Conservation (phyloP, 371 early-diverging fungal species). For the Saksenaea oblongispora region DNA sequence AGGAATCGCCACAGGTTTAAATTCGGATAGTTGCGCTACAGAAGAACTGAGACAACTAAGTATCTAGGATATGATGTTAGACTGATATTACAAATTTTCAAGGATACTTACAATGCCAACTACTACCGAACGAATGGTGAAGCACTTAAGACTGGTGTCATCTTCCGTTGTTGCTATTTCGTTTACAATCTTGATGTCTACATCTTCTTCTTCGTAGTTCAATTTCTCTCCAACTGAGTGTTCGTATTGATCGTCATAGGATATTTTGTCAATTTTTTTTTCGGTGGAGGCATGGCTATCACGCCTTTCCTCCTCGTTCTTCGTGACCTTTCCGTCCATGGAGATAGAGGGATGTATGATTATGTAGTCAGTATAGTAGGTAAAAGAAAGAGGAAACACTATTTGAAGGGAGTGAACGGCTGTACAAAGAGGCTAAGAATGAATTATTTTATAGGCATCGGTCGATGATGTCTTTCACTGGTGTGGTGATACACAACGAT, state of each 20-base stretch:
- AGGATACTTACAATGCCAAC: conserved; percentile 31
- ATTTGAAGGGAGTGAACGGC: too few relatives aligned
- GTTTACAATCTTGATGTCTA: conserved; percentile 27
- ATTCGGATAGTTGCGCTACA: conserved; percentile 38
- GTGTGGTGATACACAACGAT: too few relatives aligned
- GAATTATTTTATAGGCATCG: too few relatives aligned
- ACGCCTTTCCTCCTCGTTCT: too few relatives aligned
- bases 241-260: background rate
- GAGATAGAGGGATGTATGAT: too few relatives aligned
- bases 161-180: conserved; percentile 36
- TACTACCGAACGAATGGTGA: conserved; percentile 33
- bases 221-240: background rate
- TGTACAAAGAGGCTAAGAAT: too few relatives aligned
- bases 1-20: conserved; percentile 42
- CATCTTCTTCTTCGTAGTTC: conserved; percentile 5
- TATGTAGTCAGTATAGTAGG: too few relatives aligned
- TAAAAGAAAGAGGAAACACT: too few relatives aligned
- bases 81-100: background rate
- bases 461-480: too few relatives aligned
- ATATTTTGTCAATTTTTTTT: too few relatives aligned
- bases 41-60: conserved; percentile 28
- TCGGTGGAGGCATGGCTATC: too few relatives aligned
- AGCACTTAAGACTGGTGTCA: conserved; percentile 26
- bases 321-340: too few relatives aligned
- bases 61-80: background rate